These are phyloP conservation scores for Clitopilus hobsonii DNA, from an alignment of 768 basidiomycete species.

Conservation along the genomic window DNA sequence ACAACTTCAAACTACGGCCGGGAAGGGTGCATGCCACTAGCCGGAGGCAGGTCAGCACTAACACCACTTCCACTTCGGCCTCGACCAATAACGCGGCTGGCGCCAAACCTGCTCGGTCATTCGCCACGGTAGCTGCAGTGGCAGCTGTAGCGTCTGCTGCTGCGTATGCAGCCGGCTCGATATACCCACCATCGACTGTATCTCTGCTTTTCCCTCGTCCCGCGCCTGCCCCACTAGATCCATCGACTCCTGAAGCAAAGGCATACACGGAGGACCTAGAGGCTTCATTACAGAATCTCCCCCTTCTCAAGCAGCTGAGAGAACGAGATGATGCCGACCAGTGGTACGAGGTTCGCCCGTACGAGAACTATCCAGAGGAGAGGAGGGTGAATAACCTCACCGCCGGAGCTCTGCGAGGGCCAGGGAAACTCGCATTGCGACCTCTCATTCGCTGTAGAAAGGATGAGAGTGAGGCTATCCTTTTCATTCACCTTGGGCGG, in stretches of 20 bases:
- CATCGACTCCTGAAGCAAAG: constrained; percentile 52
- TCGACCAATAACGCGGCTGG: neutral
- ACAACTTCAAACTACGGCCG: neutral
- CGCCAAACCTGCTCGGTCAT: neutral
- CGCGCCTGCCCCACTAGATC: constrained; percentile 66
- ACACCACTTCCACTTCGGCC: neutral
- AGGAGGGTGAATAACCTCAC: constrained; percentile 79
- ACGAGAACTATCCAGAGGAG: constrained; percentile 63
- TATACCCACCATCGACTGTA: constrained; percentile 66
- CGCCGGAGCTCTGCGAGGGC: constrained; percentile 80
- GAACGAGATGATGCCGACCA: constrained; percentile 39
- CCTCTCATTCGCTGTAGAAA: constrained; percentile 70
- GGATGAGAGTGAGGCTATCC: constrained; percentile 72
- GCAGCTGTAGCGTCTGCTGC: constrained; percentile 21
- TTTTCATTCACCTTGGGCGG: constrained; percentile 78
- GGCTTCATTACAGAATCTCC: constrained; percentile 58
- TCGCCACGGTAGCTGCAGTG: neutral
- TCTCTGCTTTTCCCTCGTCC: constrained; percentile 71
- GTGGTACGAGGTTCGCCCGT: constrained; percentile 82
- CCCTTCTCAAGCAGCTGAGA: constrained; percentile 49
- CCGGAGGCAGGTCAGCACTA: neutral
- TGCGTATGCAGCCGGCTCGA: constrained; percentile 52
- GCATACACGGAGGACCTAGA: constrained; percentile 63
- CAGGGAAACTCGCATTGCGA: constrained; percentile 76
- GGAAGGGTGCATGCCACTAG: neutral